A percentile compares a stretch with the other conserved stretches of the same genome.
These are phyloP conservation scores for Fraxinus velutina DNA, from an alignment of 305 asterid genomes.

Conservation along the genomic window DNA sequence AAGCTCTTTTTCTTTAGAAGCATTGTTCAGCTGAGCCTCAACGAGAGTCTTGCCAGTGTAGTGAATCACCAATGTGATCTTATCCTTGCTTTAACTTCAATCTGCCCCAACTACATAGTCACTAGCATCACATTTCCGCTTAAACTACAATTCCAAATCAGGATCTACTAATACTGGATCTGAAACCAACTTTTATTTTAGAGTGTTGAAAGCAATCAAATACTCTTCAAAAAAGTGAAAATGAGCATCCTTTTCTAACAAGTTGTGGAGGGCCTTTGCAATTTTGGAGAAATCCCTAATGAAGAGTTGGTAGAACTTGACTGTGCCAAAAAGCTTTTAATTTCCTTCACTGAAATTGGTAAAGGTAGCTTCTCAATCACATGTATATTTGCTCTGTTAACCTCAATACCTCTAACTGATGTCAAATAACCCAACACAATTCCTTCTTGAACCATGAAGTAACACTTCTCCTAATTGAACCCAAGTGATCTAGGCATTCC, in stretches of 20 bases:
- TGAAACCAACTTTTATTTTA: neutral
- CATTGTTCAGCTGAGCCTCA: neutral
- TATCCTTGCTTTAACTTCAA: too few species aligned
- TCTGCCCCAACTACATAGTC: neutral
- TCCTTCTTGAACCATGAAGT: neutral
- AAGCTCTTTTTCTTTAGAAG: neutral
- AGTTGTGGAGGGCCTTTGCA: neutral
- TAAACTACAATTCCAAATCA: too few species aligned
- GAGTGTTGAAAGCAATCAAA: neutral
- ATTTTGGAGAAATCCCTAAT: neutral
- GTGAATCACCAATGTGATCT: neutral
- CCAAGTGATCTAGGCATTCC: neutral
- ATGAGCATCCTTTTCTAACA: neutral
- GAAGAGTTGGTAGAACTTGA: neutral
- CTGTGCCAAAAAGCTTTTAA: too few species aligned
- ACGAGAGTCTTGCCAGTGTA: too few species aligned
- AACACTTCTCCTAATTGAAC: too few species aligned
- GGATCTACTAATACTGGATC: neutral
- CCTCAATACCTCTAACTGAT: neutral
- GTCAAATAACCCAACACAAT: neutral
- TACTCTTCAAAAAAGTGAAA: neutral
- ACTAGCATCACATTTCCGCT: neutral
- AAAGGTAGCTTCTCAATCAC: neutral
- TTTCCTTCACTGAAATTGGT: too few species aligned
- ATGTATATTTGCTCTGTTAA: neutral